A percentile compares a stretch with the other conserved stretches of the same genome.
Conservation (phyloP, 139 green algal species). For the Micractinium conductrix region DNA sequence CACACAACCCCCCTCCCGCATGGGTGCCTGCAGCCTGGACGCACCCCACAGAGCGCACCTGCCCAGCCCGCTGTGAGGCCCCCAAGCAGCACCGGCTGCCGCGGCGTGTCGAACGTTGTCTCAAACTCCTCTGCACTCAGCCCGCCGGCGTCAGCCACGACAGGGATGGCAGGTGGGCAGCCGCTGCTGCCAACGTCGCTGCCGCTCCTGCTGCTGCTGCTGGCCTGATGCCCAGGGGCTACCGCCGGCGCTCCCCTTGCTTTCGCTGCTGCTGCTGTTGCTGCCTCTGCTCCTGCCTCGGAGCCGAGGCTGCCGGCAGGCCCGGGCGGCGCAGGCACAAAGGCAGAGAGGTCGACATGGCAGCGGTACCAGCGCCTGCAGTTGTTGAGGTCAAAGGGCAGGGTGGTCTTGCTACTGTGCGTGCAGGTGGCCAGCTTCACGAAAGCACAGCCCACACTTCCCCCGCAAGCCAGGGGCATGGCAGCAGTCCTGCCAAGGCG, state of each 20-base stretch:
- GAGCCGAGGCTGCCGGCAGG: no score
- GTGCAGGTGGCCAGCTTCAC: no score
- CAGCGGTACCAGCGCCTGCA: conserved; percentile 39
- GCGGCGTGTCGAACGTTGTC: conserved; percentile 65
- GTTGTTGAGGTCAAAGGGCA: neutral
- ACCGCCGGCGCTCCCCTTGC: neutral
- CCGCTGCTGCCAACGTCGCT: neutral
- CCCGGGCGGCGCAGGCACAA: neutral
- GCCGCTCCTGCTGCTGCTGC: neutral
- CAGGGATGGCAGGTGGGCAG: neutral
- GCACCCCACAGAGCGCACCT: no score
- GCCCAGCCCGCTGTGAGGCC: conserved; percentile 16
- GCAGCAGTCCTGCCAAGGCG: neutral
- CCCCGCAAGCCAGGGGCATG: no score
- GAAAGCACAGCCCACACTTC: no score
- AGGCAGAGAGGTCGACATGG: conserved; percentile 23
- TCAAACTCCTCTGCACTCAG: conserved; percentile 74
- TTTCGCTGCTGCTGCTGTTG: neutral
- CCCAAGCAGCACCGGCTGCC: conserved; percentile 78
- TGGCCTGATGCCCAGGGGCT: no score
- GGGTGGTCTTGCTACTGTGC: no score
- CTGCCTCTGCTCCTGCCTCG: neutral
- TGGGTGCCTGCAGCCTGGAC: no score
- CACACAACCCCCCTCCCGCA: no score
- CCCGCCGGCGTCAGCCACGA: conserved; percentile 27